These are phyloP conservation scores for Pseudocercospora macadamiae DNA, from an alignment of 2,329 filamentous ascomycete species.

Conservation along the genomic window DNA sequence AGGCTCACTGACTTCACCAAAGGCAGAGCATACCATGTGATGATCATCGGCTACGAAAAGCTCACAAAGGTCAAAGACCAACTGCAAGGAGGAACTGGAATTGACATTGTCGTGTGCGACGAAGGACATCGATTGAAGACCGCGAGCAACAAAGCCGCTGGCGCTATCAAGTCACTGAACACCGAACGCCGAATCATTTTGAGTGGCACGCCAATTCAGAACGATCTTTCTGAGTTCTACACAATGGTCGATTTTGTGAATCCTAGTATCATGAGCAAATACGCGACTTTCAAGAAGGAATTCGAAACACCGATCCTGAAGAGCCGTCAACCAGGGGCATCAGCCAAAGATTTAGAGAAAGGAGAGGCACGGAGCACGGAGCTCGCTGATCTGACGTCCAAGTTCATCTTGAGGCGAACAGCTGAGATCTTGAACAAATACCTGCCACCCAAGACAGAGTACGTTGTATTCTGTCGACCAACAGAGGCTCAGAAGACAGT, in stretches of 20 bases:
- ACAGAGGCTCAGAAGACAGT: conserved; percentile 63
- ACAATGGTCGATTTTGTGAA: conserved; percentile 71
- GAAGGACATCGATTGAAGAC: conserved; percentile 71
- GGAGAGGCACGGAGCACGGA: conserved; percentile 65
- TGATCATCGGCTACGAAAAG: conserved; percentile 76
- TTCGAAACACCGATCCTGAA: conserved; percentile 68
- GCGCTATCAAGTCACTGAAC: conserved; percentile 66
- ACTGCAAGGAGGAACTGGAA: conserved; percentile 62
- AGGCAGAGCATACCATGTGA: conserved; percentile 68
- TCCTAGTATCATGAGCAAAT: conserved; percentile 65
- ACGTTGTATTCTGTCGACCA: conserved; percentile 67
- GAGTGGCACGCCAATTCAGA: conserved; percentile 70
- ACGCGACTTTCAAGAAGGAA: conserved; percentile 64
- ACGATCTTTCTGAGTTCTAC: conserved; percentile 69
- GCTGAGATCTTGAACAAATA: conserved; percentile 68
- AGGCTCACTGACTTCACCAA: conserved; percentile 69
- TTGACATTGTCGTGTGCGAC: conserved; percentile 73
- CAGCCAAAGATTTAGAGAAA: conserved; percentile 63
- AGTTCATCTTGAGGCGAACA: conserved; percentile 68
- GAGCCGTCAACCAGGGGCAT: conserved; percentile 66
- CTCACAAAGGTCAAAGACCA: conserved; percentile 67
- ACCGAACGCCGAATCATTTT: conserved; percentile 65
- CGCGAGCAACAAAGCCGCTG: conserved; percentile 68
- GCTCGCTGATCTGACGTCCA: conserved; percentile 61
- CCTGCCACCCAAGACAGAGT: conserved; percentile 68